These are phyloP conservation scores for Heliosperma pusillum DNA, from an alignment of 148 eudicot species.

Conservation along the genomic window DNA sequence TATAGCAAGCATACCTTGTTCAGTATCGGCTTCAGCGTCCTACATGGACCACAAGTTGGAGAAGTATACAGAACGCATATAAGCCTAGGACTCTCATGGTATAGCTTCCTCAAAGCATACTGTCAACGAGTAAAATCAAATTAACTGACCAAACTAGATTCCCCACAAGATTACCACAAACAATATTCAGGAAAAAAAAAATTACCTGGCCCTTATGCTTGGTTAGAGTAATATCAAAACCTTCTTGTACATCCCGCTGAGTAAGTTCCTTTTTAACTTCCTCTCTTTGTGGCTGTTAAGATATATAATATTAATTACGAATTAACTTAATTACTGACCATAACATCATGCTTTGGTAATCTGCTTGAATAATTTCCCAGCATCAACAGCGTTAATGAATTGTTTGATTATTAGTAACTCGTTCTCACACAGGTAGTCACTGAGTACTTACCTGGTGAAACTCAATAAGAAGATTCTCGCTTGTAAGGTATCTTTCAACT, in stretches of 20 bases:
- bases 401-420: neutral
- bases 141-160: neutral
- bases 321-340: neutral
- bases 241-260: slow-evolving; percentile 63
- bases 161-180: slow-evolving; percentile 16
- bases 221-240: slow-evolving; percentile 72
- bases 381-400: slow-evolving; percentile 3
- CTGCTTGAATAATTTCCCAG: neutral
- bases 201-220: slow-evolving; percentile 93
- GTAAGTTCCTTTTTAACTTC: slow-evolving; percentile 77
- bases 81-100: slow-evolving; percentile 96
- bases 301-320: neutral
- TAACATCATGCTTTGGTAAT: neutral
- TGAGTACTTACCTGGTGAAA: slow-evolving; percentile 79
- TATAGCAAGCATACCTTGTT: slow-evolving; percentile 59
- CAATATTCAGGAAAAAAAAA: slow-evolving; percentile 18
- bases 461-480: slow-evolving; percentile 78
- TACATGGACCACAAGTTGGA: slow-evolving; percentile 96
- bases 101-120: slow-evolving; percentile 96
- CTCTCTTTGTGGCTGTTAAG: slow-evolving; percentile 63
- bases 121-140: slow-evolving; percentile 27
- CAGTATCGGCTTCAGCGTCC: slow-evolving; percentile 96
- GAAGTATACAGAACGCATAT: slow-evolving; percentile 83
- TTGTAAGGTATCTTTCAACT: slow-evolving; percentile 93
- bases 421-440: neutral